Conservation (phyloP, 1,284 basidiomycete species). For the Austroboletus rostrupii region DNA sequence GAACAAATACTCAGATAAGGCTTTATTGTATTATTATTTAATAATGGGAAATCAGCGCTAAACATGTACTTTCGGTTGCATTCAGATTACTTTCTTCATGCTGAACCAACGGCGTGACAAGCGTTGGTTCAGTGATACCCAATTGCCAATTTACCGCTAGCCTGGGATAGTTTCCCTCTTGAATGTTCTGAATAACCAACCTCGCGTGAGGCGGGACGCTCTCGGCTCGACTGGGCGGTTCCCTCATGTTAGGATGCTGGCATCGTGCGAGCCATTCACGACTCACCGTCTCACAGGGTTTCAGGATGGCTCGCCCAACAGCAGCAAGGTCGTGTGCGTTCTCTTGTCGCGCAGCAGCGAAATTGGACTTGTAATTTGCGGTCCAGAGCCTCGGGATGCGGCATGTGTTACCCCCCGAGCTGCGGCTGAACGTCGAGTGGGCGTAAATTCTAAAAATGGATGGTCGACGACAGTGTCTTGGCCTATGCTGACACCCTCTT, state of each 20-base stretch:
- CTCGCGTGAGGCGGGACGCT: constrained; percentile 4
- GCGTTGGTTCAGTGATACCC: background rate
- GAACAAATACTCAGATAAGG: constrained; percentile 20
- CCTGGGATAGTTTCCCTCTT: constrained; percentile 5
- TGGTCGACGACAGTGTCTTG: background rate
- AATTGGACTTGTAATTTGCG: background rate
- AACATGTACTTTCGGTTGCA: constrained; percentile 14
- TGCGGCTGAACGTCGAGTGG: background rate
- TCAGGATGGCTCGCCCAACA: background rate
- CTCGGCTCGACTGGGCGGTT: constrained; percentile 2
- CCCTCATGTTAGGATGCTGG: constrained; percentile 1
- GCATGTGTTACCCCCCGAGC: background rate
- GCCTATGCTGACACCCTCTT: background rate
- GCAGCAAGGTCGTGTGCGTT: background rate
- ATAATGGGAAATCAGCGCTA: constrained; percentile 15
- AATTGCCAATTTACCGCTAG: constrained; percentile 15
- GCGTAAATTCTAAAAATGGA: background rate
- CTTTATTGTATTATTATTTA: constrained; percentile 19
- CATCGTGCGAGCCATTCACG: background rate
- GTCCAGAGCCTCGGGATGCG: background rate
- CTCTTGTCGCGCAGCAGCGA: background rate
- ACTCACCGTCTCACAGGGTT: constrained; percentile 1
- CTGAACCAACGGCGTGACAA: constrained; percentile 5
- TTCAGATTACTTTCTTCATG: constrained; percentile 11
- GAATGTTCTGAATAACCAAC: background rate